Conservation (phyloP, 2,329 filamentous ascomycete genomes). For the Pyrenophora graminea region DNA sequence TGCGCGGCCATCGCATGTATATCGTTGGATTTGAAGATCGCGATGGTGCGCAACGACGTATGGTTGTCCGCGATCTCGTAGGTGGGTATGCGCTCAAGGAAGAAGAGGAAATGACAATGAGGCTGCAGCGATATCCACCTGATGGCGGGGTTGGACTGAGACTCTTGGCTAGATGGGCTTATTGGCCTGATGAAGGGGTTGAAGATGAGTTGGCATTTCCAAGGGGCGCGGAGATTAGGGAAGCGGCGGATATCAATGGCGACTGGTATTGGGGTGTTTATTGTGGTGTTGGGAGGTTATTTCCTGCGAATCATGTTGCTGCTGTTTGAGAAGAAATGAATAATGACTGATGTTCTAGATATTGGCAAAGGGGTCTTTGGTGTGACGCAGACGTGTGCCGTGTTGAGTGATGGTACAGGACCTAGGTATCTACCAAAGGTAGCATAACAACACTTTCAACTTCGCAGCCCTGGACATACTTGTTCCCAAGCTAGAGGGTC, state of each 20-base stretch:
- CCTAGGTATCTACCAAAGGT: too few species aligned
- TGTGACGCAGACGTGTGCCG: too few species aligned
- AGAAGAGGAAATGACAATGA: constrained; percentile 48
- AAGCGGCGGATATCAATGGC: constrained; percentile 84
- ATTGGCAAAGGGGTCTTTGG: too few species aligned
- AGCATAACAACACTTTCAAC: too few species aligned
- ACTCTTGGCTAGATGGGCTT: constrained; percentile 72
- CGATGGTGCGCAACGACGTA: constrained; percentile 67
- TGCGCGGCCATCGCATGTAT: constrained; percentile 80
- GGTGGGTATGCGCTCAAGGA: constrained; percentile 73
- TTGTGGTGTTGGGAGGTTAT: constrained; percentile 77
- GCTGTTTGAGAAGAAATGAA: constrained; percentile 2
- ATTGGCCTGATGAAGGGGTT: constrained; percentile 68
- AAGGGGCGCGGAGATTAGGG: constrained; percentile 76
- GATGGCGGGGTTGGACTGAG: constrained; percentile 72
- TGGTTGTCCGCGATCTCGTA: constrained; percentile 72
- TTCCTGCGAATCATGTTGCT: constrained; percentile 74
- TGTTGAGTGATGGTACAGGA: too few species aligned
- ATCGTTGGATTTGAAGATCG: constrained; percentile 75
- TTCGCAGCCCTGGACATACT: too few species aligned
- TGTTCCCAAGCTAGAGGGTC: too few species aligned
- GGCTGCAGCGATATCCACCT: constrained; percentile 63
- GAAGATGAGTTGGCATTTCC: constrained; percentile 84
- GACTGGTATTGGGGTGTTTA: constrained; percentile 91
- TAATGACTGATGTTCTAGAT: too few species aligned